Evolutionary conservation across 148 eudicot species (phyloP).

Genomic region (Cornus controversa): DNA sequence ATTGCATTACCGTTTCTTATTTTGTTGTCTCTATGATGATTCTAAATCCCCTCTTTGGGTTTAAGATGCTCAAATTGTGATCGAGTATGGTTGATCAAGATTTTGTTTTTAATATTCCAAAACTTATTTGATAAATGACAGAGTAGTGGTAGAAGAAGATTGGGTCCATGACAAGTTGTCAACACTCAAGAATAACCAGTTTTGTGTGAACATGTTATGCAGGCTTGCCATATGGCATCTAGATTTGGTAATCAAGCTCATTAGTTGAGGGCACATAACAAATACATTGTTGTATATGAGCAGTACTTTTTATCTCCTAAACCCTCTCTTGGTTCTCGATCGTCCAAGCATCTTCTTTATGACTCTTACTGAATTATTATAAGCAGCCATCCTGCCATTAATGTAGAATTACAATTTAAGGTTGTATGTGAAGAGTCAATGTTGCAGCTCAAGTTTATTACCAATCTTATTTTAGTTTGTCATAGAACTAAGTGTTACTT

Average conservation of each 20-base stretch:
- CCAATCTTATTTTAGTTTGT: background rate
- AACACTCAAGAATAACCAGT: background rate
- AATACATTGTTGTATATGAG: background rate
- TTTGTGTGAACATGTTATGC: background rate
- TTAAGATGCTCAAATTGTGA: constrained; percentile 3
- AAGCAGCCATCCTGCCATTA: background rate
- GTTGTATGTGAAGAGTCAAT: background rate
- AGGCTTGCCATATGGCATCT: background rate
- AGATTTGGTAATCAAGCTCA: constrained; percentile 1
- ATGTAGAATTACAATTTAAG: background rate
- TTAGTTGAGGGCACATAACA: background rate
- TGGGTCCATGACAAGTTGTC: background rate
- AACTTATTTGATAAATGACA: background rate
- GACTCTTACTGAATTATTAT: background rate
- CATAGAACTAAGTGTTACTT: too few species aligned
- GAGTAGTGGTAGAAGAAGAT: background rate
- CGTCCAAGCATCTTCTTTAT: constrained; percentile 1
- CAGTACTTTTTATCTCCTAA: background rate
- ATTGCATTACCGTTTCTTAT: background rate
- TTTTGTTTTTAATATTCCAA: constrained; percentile 2
- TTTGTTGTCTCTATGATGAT: background rate
- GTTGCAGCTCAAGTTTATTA: background rate
- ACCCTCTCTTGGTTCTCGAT: background rate
- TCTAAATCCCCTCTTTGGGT: background rate
- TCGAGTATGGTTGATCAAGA: background rate